phyloP scores from a whole-genome alignment of 1,284 basidiomycete genomes.

The Sanghuangporus sanghuang region DNA sequence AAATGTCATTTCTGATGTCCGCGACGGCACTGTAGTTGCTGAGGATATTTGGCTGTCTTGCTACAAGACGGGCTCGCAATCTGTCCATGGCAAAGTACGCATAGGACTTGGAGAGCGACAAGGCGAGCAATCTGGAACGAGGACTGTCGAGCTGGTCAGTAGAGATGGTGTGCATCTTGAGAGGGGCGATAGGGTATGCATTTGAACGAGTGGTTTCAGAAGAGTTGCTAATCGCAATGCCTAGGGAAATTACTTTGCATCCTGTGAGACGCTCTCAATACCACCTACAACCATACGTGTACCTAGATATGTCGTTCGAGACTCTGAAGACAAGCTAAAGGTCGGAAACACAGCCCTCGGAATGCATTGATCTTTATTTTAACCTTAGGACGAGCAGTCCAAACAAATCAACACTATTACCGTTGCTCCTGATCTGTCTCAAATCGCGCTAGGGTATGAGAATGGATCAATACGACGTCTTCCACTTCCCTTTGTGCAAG shows the following conservation, averaged over 20 bases:
- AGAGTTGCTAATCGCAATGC: not conserved
- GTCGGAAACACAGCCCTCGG: constrained; percentile 27
- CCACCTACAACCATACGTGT: constrained; percentile 38
- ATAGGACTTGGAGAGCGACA: constrained; percentile 41
- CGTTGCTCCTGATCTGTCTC: constrained; percentile 49
- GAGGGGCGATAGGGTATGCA: not conserved
- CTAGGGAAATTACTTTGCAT: constrained; percentile 23
- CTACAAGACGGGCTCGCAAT: constrained; percentile 48
- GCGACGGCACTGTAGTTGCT: constrained; percentile 44
- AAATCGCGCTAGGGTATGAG: constrained; percentile 53
- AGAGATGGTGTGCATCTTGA: constrained; percentile 10
- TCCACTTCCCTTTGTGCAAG: not conserved
- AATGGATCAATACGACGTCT: constrained; percentile 14
- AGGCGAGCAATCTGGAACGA: not conserved
- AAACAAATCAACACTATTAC: constrained; percentile 60
- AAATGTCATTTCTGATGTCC: constrained; percentile 54
- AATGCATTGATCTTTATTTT: not conserved
- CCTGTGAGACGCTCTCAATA: constrained; percentile 36
- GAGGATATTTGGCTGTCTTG: constrained; percentile 72
- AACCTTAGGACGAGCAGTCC: constrained; percentile 31
- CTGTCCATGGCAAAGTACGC: constrained; percentile 55
- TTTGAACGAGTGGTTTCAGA: not conserved
- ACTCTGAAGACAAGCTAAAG: constrained; percentile 35
- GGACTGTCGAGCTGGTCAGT: constrained; percentile 1
- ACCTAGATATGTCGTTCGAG: constrained; percentile 41